Evolutionary conservation across 2,329 filamentous ascomycete species (phyloP), one percentile per base, ranked within the genome.

Genomic region (Penicillium griseofulvum): DNA sequence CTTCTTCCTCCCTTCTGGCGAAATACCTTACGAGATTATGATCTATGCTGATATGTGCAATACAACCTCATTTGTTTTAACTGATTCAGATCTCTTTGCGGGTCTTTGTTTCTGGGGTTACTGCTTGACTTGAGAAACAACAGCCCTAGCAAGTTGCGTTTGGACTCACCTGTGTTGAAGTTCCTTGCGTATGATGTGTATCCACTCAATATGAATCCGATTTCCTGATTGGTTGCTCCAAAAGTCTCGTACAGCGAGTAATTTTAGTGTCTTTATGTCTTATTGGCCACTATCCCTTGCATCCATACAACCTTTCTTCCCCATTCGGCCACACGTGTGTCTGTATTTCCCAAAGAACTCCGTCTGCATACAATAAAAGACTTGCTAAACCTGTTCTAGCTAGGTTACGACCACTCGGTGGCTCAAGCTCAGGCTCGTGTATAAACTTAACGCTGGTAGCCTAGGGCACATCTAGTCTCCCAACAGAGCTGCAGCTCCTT

Each of bases 101-200:
- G 28, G n/a, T 43, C 28, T 19, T 29, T 16, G 53, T 37, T 52
- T 29, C 36, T 43, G 16, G 28, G 48, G 47, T 44, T 38, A 45
- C 26, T 43, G 17, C n/a, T 29, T 29, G 36, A 24, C 14, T 26
- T 39, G 22, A 45, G 37, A 49, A 31, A 10, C 12, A 42, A 24
- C 31, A 47, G 38, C 50, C 46, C 51, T 47, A 41, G 45, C 42
- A 36, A 52, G 38, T 45, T 36, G 29, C 44, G 36, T 49, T 42
- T 48, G 33, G 38, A 54, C 28, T 50, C 29, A 52, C 55, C 52
- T 55, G 31, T 57, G 59, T 58, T 63, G 54, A 37, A 39, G 36
- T 58, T 59, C 63, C 63, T 65, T 65, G 63, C 63, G 52, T 65
- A 41, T 61, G 59, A 59, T 58, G 24, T 55, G 44, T 63, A 38